Evolutionary conservation across 1,284 basidiomycete species (phyloP).

Genomic region (Marasmius tenuissimus): DNA sequence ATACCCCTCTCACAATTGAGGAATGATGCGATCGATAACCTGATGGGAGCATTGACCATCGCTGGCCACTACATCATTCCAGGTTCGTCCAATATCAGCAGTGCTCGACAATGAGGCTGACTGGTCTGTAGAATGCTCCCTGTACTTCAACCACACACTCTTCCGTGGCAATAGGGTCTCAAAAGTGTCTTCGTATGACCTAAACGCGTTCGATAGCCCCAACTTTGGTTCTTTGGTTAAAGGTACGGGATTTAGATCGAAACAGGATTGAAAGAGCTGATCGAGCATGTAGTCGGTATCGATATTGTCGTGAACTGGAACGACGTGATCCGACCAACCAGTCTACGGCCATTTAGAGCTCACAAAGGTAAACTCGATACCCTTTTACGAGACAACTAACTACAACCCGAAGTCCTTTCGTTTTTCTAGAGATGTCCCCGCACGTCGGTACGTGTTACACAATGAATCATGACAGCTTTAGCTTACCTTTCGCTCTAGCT

Average conservation of each 20-base stretch:
- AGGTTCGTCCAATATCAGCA: slow-evolving; percentile 41
- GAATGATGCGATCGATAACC: slow-evolving; percentile 89
- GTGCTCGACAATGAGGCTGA: neutral
- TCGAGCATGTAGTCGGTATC: slow-evolving; percentile 67
- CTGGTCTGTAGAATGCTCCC: slow-evolving; percentile 60
- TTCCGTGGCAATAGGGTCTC: slow-evolving; percentile 87
- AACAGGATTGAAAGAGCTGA: neutral
- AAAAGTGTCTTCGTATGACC: slow-evolving; percentile 83
- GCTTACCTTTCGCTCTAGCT: slow-evolving; percentile 38
- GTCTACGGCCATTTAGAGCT: slow-evolving; percentile 72
- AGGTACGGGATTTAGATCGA: slow-evolving; percentile 40
- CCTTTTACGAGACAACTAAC: neutral
- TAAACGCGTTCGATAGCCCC: slow-evolving; percentile 85
- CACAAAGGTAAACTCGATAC: slow-evolving; percentile 59
- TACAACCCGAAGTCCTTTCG: slow-evolving; percentile 9
- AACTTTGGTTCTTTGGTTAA: slow-evolving; percentile 86
- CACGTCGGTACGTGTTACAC: slow-evolving; percentile 61
- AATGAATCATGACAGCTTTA: neutral
- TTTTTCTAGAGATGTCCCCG: slow-evolving; percentile 65
- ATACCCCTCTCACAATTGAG: slow-evolving; percentile 87
- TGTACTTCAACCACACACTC: slow-evolving; percentile 89
- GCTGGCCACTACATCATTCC: slow-evolving; percentile 91
- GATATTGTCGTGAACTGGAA: slow-evolving; percentile 88
- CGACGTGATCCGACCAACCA: slow-evolving; percentile 78
- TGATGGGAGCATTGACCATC: slow-evolving; percentile 84